Evolutionary conservation across 768 basidiomycete species (phyloP).

Genomic region (Suillus brevipes): DNA sequence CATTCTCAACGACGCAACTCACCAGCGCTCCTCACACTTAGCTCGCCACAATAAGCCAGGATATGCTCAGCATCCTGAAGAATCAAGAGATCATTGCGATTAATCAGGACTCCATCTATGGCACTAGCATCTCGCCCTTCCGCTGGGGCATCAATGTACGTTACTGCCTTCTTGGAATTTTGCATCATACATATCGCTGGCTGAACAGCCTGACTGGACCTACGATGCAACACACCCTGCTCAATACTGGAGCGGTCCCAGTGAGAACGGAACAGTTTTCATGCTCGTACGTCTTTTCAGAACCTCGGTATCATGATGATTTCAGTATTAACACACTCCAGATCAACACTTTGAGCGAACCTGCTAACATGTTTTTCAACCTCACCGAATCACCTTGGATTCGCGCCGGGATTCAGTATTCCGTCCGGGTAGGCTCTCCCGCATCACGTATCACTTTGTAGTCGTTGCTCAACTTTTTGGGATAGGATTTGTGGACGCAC

Average conservation of each 20-base stretch:
- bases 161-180: conserved; percentile 5
- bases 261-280: conserved; percentile 60
- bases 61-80: conserved; percentile 53
- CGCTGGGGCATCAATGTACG: conserved; percentile 65
- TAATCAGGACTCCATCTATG: conserved; percentile 63
- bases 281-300: conserved; percentile 52
- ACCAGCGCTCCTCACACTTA: conserved; percentile 19
- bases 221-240: conserved; percentile 50
- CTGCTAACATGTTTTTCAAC: conserved; percentile 58
- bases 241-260: conserved; percentile 67
- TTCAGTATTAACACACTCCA: conserved; percentile 20
- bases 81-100: conserved; percentile 67
- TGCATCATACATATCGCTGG: not conserved
- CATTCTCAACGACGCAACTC: conserved; percentile 13
- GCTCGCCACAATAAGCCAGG: conserved; percentile 51
- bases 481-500: conserved; percentile 71
- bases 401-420: conserved; percentile 60
- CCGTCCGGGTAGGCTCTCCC: conserved; percentile 49
- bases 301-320: not conserved
- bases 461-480: not conserved
- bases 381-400: conserved; percentile 72
- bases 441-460: not conserved
- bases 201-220: conserved; percentile 36
- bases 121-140: conserved; percentile 66
- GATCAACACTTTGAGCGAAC: conserved; percentile 57